phyloP scores from a whole-genome alignment of 2,329 filamentous ascomycete species.

The Tolypocladium endophyticum region DNA sequence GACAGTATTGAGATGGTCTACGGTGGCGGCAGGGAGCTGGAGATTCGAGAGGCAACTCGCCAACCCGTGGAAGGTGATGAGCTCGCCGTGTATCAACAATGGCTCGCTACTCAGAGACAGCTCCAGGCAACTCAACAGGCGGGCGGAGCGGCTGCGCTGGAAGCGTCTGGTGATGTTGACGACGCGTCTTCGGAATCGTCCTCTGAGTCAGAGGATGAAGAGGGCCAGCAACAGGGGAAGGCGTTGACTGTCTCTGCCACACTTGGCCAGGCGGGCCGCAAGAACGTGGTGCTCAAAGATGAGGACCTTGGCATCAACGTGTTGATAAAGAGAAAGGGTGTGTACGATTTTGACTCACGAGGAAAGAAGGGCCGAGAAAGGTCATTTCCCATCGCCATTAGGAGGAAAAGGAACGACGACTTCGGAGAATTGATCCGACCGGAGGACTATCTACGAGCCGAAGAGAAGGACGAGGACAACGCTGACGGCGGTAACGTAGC shows the following conservation, averaged over 20 bases:
- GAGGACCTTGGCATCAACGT: conserved; percentile 89
- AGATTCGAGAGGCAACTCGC: conserved; percentile 50
- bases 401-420: conserved; percentile 72
- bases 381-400: conserved; percentile 79
- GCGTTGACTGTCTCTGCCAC: conserved; percentile 82
- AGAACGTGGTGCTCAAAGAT: conserved; percentile 77
- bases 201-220: conserved; percentile 78
- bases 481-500: conserved; percentile 34
- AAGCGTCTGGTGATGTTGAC: conserved; percentile 64
- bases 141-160: conserved; percentile 55
- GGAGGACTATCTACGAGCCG: conserved; percentile 86
- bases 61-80: conserved; percentile 66
- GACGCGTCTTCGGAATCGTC: conserved; percentile 81
- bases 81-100: conserved; percentile 77
- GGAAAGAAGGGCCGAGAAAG: conserved; percentile 87
- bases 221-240: conserved; percentile 83
- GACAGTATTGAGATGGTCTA: conserved; percentile 58
- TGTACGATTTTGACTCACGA: conserved; percentile 89
- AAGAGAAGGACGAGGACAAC: conserved; percentile 73
- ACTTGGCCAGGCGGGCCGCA: conserved; percentile 71
- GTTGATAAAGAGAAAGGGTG: conserved; percentile 73
- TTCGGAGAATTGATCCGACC: conserved; percentile 90
- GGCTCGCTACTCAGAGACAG: conserved; percentile 78
- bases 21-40: conserved; percentile 50
- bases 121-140: conserved; percentile 71